A percentile compares a stretch with the other conserved stretches of the same genome.
phyloP scores from a whole-genome alignment of 805 yeast species.

The Metschnikowia koreensis region DNA sequence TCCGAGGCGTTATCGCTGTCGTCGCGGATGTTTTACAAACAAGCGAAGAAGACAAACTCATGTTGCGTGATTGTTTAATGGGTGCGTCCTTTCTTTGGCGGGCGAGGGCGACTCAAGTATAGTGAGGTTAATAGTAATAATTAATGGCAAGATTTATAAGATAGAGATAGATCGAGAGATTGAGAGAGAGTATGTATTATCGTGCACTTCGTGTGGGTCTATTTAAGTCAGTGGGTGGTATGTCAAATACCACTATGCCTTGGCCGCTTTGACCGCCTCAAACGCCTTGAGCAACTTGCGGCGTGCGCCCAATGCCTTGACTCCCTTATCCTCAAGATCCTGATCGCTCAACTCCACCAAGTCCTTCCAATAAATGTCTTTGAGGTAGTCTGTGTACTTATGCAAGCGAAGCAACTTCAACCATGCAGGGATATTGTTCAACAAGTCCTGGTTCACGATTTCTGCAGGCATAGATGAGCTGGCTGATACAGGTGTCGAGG shows the following conservation, averaged over 20 bases:
- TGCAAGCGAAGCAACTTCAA: slow-evolving; percentile 84
- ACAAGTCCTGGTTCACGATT: slow-evolving; percentile 43
- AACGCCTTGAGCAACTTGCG: slow-evolving; percentile 91
- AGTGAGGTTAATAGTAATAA: not conserved
- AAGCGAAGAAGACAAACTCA: slow-evolving; percentile 74
- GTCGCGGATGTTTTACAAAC: slow-evolving; percentile 92
- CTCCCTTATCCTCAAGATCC: slow-evolving; percentile 75
- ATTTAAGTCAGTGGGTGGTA: not conserved
- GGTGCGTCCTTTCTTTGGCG: not conserved
- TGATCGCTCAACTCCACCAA: slow-evolving; percentile 69
- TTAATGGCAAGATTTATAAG: not conserved
- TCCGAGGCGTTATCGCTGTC: slow-evolving; percentile 87
- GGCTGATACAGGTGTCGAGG: slow-evolving; percentile 10
- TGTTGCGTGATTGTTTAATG: slow-evolving; percentile 27
- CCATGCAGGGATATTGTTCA: slow-evolving; percentile 89
- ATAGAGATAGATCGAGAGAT: too few relatives aligned
- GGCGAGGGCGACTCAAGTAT: not conserved
- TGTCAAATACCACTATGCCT: slow-evolving; percentile 8
- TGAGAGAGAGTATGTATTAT: not conserved
- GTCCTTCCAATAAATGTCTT: slow-evolving; percentile 74
- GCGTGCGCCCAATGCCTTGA: slow-evolving; percentile 92
- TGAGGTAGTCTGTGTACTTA: slow-evolving; percentile 85
- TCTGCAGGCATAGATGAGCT: slow-evolving; percentile 40
- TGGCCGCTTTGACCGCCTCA: slow-evolving; percentile 57
- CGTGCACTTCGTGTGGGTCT: slow-evolving; percentile 5